Base-by-base conservation (phyloP, 495 filamentous ascomycete genomes). In the Neurospora terricola region DNA sequence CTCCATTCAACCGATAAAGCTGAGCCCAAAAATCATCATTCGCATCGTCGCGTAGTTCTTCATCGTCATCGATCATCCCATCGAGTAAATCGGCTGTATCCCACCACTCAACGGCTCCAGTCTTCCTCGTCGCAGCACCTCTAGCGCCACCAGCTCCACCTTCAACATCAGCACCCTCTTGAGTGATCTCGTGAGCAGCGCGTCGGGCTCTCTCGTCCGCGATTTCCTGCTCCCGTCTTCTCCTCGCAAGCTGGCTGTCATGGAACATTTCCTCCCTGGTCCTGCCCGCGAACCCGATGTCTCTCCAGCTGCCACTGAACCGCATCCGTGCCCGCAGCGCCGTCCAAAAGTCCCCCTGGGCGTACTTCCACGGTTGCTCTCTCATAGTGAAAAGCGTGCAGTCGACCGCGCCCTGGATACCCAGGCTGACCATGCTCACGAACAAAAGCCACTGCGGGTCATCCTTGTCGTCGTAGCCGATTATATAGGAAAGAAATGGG, bases 361-460 rank as follows among this genome's bases (percentile, higher is more conserved):
- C 87, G 73, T 91, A 85, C 69, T 82, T 79, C 92, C 92, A 93
- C 3, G 92, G 92, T 77, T 85, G 86, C 79, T 94, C 92, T 36
- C 90, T 85, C 8, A 84, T 80, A 37, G 82, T 83, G 78, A 94
- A 94, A 34, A 93, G 83, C 73, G 83, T 81, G 75, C 88, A 91
- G 79, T 93, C 90, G 2, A 90, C 88, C 3, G 87, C 85, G 62
- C 90, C 90, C 75, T 92, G 90, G 40, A 86, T 80, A 9, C 83
- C 85, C 37, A 92, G 71, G 75, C 83, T 89, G 71, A 88, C 81
- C 16, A 87, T 84, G 72, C 84, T 83, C n/a, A 89, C 72, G 62
- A 88, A 79, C 21, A 81, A 81, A n/a, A 93, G 78, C 72, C 81
- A 83, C 66, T 86, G 87, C 5, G 87, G 85, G 12, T 87, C 85